Conservation (phyloP, 2,329 filamentous ascomycete genomes). For the Trichoderma citrinoviride region DNA sequence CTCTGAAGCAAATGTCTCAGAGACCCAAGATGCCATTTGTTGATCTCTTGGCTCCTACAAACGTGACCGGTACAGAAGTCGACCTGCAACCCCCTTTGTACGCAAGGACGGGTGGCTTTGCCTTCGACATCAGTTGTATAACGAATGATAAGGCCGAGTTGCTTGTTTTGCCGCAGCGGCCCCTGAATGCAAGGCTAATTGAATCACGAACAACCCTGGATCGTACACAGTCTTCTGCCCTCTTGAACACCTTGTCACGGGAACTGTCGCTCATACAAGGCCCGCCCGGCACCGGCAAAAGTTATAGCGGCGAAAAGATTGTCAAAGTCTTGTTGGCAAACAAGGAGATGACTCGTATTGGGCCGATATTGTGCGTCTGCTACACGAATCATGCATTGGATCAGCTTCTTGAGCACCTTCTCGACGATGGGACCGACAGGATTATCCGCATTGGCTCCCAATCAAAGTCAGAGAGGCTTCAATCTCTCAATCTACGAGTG, state of each 20-base stretch:
- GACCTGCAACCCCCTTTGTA: slow-evolving; percentile 50
- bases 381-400: slow-evolving; percentile 42
- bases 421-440: slow-evolving; percentile 40
- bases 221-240: slow-evolving; percentile 46
- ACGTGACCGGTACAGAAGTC: slow-evolving; percentile 23
- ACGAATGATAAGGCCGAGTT: slow-evolving; percentile 23
- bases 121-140: slow-evolving; percentile 36
- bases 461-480: slow-evolving; percentile 53
- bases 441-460: slow-evolving; percentile 62
- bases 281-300: slow-evolving; percentile 69
- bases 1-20: slow-evolving; percentile 52
- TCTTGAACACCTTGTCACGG: slow-evolving; percentile 52
- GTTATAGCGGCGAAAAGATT: slow-evolving; percentile 58
- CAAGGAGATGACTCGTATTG: slow-evolving; percentile 39
- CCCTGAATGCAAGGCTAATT: slow-evolving; percentile 28
- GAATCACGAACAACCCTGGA: slow-evolving; percentile 49
- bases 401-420: slow-evolving; percentile 51
- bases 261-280: slow-evolving; percentile 64
- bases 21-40: slow-evolving; percentile 48
- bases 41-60: slow-evolving; percentile 42
- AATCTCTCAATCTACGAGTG: slow-evolving; percentile 48
- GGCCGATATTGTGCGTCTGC: slow-evolving; percentile 52
- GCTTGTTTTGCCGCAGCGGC: slow-evolving; percentile 24
- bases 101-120: slow-evolving; percentile 46
- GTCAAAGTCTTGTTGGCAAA: slow-evolving; percentile 53